Percentiles rank a stretch among this genome's conserved stretches.
These are phyloP conservation scores for Diplosphaera chodatii DNA, from an alignment of 139 green algal genomes.

Conservation along the genomic window DNA sequence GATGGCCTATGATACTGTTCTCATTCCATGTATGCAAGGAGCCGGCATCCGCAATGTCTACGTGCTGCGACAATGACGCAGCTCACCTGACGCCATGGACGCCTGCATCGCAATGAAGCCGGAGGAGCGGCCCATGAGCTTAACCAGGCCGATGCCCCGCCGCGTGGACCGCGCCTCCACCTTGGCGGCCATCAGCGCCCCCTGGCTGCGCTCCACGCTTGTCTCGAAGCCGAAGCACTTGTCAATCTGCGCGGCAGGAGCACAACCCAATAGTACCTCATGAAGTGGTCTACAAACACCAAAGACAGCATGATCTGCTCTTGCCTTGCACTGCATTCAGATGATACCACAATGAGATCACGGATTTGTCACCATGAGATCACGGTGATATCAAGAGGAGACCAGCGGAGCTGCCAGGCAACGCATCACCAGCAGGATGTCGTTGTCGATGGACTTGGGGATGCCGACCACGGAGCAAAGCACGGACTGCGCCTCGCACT, in stretches of 20 bases:
- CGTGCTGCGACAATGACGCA: no score
- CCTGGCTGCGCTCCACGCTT: constrained; percentile 75
- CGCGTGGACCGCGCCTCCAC: constrained; percentile 67
- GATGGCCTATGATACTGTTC: no score
- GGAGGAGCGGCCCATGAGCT: constrained; percentile 78
- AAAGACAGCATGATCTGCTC: no score
- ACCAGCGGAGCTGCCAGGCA: background rate
- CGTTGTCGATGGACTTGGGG: constrained; percentile 98
- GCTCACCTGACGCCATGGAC: constrained; percentile 54
- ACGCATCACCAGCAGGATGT: constrained; percentile 36
- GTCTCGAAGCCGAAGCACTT: constrained; percentile 79
- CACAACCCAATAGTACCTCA: no score
- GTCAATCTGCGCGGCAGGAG: constrained; percentile 29
- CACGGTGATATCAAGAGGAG: no score
- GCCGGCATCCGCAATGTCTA: no score
- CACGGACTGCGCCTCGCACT: constrained; percentile 68
- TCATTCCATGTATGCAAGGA: no score
- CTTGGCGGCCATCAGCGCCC: constrained; percentile 39
- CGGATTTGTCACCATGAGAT: background rate
- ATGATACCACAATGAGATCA: no score
- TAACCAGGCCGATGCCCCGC: constrained; percentile 73
- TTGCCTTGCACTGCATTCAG: no score
- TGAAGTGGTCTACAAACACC: no score
- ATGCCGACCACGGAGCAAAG: constrained; percentile 78
- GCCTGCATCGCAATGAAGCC: constrained; percentile 84